Evolutionary conservation across 2,329 filamentous ascomycete species (phyloP).

Genomic region (Cryphonectria japonica): DNA sequence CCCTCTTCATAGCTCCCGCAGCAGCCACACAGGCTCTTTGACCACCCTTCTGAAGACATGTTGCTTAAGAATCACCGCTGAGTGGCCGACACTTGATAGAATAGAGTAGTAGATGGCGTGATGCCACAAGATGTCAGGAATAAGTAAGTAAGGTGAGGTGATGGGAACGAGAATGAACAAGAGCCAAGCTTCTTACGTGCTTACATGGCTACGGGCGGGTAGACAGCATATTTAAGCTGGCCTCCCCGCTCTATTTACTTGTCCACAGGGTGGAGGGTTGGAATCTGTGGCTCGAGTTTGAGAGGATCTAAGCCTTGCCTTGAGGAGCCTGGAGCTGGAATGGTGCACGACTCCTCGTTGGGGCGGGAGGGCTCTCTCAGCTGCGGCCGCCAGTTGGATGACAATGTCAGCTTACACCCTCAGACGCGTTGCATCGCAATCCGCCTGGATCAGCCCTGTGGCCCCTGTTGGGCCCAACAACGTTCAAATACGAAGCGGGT

Average conservation of each 20-base stretch:
- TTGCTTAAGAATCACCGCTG: not conserved
- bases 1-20: conserved; percentile 10
- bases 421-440: not conserved
- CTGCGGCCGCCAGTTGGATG: not conserved
- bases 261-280: not conserved
- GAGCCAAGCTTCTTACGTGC: conserved; percentile 7
- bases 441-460: not conserved
- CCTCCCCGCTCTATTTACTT: no score
- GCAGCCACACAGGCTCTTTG: conserved; percentile 15
- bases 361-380: not conserved
- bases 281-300: not conserved
- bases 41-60: conserved; percentile 12
- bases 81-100: not conserved
- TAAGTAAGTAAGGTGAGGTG: not conserved
- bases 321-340: not conserved
- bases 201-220: conserved; percentile 1
- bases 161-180: not conserved
- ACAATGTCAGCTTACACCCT: conserved; percentile 4
- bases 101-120: not conserved
- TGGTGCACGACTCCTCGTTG: not conserved
- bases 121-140: not conserved
- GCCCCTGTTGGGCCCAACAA: not conserved
- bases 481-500: not conserved
- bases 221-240: not conserved
- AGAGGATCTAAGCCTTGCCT: not conserved